Percentiles rank a stretch among this genome's conserved stretches.
Evolutionary conservation across 2,329 filamentous ascomycete species (phyloP).

Genomic region (Ramularia collo-cygni): DNA sequence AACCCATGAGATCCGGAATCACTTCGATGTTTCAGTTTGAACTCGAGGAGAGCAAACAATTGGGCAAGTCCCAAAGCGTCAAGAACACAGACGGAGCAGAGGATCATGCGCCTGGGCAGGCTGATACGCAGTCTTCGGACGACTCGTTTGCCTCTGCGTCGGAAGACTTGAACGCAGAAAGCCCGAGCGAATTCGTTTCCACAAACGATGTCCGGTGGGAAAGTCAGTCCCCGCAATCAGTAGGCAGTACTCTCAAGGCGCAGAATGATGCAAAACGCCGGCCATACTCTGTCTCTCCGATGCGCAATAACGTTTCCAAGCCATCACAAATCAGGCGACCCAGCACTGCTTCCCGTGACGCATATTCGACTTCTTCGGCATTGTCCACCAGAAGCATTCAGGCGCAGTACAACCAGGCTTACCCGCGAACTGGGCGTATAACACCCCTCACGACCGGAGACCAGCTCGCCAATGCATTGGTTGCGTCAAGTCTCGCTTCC

Average conservation of each 20-base stretch:
- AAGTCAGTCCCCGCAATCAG: constrained; percentile 3
- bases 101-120: no score
- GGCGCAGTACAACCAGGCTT: constrained; percentile 29
- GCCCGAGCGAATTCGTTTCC: not conserved
- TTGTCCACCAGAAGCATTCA: constrained; percentile 24
- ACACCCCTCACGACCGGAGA: constrained; percentile 51
- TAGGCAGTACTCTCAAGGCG: constrained; percentile 9
- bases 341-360: constrained; percentile 14
- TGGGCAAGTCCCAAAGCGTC: constrained; percentile 1
- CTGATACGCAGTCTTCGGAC: constrained; percentile 10
- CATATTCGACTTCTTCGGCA: constrained; percentile 16
- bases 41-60: constrained; percentile 13
- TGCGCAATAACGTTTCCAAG: constrained; percentile 9
- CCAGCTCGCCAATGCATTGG: constrained; percentile 65
- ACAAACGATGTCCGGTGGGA: no score
- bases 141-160: constrained; percentile 20
- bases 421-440: constrained; percentile 28
- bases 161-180: constrained; percentile 12
- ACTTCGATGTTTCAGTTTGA: constrained; percentile 28
- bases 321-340: constrained; percentile 13
- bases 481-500: constrained; percentile 67
- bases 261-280: constrained; percentile 9
- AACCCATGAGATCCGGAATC: constrained; percentile 32
- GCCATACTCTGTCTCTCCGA: constrained; percentile 13
- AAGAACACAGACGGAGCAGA: not conserved